phyloP scores from a whole-genome alignment of 768 basidiomycete species.

The Porphyrellus cyaneotinctus region DNA sequence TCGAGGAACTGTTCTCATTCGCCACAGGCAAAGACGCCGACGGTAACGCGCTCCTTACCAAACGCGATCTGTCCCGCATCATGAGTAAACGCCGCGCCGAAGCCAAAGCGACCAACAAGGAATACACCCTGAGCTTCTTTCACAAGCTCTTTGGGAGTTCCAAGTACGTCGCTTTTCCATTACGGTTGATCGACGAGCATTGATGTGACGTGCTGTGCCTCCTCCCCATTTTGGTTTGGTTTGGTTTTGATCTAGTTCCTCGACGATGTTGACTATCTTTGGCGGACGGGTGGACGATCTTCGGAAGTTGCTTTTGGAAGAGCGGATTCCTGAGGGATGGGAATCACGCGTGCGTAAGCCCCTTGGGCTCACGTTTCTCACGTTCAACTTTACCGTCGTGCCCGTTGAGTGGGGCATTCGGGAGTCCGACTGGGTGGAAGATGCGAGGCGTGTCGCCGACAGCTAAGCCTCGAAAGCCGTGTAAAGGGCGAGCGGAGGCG shows the following conservation, averaged over 20 bases:
- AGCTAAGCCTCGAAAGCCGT: no score
- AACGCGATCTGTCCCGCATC: slow-evolving; percentile 56
- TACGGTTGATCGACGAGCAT: not conserved
- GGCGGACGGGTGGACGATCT: slow-evolving; percentile 62
- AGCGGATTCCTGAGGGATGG: slow-evolving; percentile 70
- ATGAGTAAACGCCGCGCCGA: slow-evolving; percentile 61
- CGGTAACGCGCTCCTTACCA: slow-evolving; percentile 46
- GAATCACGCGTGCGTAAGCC: slow-evolving; percentile 53
- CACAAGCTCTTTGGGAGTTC: slow-evolving; percentile 67
- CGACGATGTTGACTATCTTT: slow-evolving; percentile 64
- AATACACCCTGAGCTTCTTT: slow-evolving; percentile 46
- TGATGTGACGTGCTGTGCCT: no score
- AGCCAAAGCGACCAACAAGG: slow-evolving; percentile 48
- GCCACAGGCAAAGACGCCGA: slow-evolving; percentile 57
- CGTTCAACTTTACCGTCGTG: slow-evolving; percentile 44
- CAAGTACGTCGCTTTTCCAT: slow-evolving; percentile 46
- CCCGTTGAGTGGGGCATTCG: slow-evolving; percentile 23
- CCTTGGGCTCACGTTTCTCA: slow-evolving; percentile 54
- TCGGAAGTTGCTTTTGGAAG: slow-evolving; percentile 53
- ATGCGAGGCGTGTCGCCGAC: not conserved
- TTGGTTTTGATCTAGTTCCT: slow-evolving; percentile 41
- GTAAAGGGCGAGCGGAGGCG: not conserved
- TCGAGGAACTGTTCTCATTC: slow-evolving; percentile 55
- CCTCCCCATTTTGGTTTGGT: no score
- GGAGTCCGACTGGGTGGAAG: slow-evolving; percentile 20